Conservation (phyloP, 73 alveolate species). For the Tetrahymena borealis region DNA sequence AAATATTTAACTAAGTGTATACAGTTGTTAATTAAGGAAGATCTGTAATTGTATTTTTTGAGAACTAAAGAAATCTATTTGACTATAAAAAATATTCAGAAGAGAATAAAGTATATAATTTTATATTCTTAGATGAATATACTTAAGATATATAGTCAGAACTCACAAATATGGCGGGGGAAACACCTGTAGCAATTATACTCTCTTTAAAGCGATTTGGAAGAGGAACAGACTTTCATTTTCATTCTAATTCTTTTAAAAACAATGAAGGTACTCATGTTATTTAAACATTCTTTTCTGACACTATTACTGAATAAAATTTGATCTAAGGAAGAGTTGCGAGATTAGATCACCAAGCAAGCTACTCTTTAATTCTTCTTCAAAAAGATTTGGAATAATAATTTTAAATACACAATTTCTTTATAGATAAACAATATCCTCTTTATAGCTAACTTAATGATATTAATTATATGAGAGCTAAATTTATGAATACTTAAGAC, state of each 20-base stretch:
- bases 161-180: not conserved
- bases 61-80: not conserved
- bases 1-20: not conserved
- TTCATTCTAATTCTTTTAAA: not conserved
- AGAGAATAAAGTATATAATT: not conserved
- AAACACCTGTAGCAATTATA: too few species aligned
- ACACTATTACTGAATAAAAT: not conserved
- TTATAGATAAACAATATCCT: not conserved
- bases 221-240: slow-evolving; percentile 11
- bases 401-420: too few species aligned
- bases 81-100: not conserved
- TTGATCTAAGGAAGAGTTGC: slow-evolving; percentile 17
- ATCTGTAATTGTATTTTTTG: not conserved
- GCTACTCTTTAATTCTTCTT: not conserved
- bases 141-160: not conserved
- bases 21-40: not conserved
- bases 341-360: not conserved
- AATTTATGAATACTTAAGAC: not conserved
- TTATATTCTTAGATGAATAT: not conserved
- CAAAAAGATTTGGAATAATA: not conserved
- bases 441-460: too few species aligned
- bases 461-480: not conserved
- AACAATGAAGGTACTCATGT: slow-evolving; percentile 14
- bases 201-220: not conserved
- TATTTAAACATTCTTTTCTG: slow-evolving; percentile 9